phyloP scores from a whole-genome alignment of 345 rosid genomes.

The Ricinus communis region DNA sequence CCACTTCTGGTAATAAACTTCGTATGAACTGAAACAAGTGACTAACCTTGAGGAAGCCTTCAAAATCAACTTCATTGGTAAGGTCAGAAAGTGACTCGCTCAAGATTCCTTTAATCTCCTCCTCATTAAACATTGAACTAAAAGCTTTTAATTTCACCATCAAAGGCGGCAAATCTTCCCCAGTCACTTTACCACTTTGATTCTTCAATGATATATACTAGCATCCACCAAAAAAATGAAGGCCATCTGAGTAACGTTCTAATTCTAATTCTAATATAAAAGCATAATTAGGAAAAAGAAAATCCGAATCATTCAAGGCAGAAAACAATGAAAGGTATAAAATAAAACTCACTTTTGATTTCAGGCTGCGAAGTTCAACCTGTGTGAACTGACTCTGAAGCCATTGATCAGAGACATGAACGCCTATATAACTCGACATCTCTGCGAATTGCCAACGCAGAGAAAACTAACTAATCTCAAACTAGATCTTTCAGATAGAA shows the following conservation, averaged over 20 bases:
- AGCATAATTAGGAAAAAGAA: background rate
- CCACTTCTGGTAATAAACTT: background rate
- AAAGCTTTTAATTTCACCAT: slow-evolving; percentile 65
- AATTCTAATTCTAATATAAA: background rate
- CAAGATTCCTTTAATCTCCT: slow-evolving; percentile 55
- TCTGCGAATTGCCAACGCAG: slow-evolving; percentile 23
- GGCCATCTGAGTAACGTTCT: background rate
- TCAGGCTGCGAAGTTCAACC: slow-evolving; percentile 84
- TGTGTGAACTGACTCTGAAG: slow-evolving; percentile 86
- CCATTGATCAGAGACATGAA: slow-evolving; percentile 78
- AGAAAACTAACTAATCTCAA: slow-evolving; percentile 15
- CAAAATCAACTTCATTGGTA: slow-evolving; percentile 58
- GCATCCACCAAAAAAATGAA: slow-evolving; percentile 13
- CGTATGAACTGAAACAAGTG: slow-evolving; percentile 6
- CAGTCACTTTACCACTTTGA: slow-evolving; percentile 58
- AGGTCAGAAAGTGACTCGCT: slow-evolving; percentile 40
- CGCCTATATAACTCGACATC: slow-evolving; percentile 75
- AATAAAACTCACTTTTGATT: slow-evolving; percentile 57
- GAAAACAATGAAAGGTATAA: slow-evolving; percentile 1
- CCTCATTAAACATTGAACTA: slow-evolving; percentile 53
- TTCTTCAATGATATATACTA: slow-evolving; percentile 63
- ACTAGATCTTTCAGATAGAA: slow-evolving; percentile 7
- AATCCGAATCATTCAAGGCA: background rate
- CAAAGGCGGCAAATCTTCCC: slow-evolving; percentile 57
- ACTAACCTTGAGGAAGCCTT: slow-evolving; percentile 76